Conservation (phyloP, 73 alveolate species). For the Durusdinium trenchii region DNA sequence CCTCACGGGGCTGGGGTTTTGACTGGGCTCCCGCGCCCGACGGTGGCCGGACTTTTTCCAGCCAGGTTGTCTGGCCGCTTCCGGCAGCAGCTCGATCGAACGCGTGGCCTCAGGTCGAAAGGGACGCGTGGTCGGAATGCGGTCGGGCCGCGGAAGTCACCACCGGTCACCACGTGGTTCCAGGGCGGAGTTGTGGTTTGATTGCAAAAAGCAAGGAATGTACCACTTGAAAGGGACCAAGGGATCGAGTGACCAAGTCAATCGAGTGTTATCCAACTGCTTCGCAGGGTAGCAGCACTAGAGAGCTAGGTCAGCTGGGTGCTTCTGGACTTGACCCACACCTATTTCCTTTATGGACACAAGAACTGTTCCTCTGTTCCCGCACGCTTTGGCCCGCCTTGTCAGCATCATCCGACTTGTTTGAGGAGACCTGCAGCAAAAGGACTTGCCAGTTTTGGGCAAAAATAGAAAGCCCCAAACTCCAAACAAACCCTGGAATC, state of each 20-base stretch:
- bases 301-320: background rate
- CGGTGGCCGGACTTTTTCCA: constrained; percentile 75
- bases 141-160: too few relatives aligned
- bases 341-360: background rate
- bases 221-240: too few relatives aligned
- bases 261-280: too few relatives aligned
- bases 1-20: background rate
- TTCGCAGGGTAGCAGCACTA: background rate
- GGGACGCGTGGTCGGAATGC: too few relatives aligned
- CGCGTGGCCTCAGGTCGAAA: background rate
- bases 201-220: too few relatives aligned
- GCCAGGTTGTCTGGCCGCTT: constrained; percentile 40
- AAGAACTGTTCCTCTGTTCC: too few relatives aligned
- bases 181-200: too few relatives aligned
- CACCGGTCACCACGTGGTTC: too few relatives aligned
- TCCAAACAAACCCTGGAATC: too few relatives aligned
- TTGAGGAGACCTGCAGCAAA: constrained; percentile 26
- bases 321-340: background rate
- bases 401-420: constrained; percentile 52
- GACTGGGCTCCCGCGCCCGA: constrained; percentile 25
- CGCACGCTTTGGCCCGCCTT: background rate
- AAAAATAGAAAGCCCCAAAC: too few relatives aligned
- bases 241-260: too few relatives aligned
- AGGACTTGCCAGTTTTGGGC: too few relatives aligned
- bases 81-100: constrained; percentile 50